Base-by-base conservation (phyloP, 1,139 yeast species). In the Groenewaldozyma auringiensis region DNA sequence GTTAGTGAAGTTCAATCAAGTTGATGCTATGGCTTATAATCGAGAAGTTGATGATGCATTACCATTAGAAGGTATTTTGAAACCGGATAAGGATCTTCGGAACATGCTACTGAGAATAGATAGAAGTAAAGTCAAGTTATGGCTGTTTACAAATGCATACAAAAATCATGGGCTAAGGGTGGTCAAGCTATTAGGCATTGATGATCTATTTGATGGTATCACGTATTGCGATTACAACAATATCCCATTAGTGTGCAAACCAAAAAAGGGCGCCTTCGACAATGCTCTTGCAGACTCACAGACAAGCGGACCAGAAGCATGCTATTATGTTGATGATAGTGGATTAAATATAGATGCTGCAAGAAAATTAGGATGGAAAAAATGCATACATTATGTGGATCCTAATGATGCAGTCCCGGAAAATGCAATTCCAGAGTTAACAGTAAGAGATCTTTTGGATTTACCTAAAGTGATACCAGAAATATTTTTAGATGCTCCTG, bases 81-180 rank as follows among this genome's bases (percentile, higher is more conserved):
- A 70, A 41, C 94, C 88, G 42, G 72, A 68, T 47, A 61, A 61
- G 2, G 58, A 57, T 29, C 58, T 70, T 16, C 58, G 70, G 47
- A 48, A 55, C 18, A 55, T 70, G 61, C 58, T 70, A 8, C 53
- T 52, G 42, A 43, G 59, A 13, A 53, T 70, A 27, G 72, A 70
- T 54, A 52, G 64, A 35, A 47, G 74, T 2, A 74, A 74, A 49
- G 72, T 78, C 42, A 73, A 73, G 52, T 60, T 81, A 48, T 92
- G 98, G 98, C 72, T 92, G 41, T 83, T 88, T 57, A 92, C 98
- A 14, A 92, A 92, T 61, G 98, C 98, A 1, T 92, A 89, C 68
- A 81, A 83, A 62, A 86, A 78, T 58, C 97, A 92, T 63, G 97
- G 94, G 1, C 60, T 79, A 46, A 71, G 72, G 4, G 94, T 85